These are phyloP conservation scores for Elsinoe fawcettii DNA, from an alignment of 2,329 filamentous ascomycete species.

Conservation along the genomic window DNA sequence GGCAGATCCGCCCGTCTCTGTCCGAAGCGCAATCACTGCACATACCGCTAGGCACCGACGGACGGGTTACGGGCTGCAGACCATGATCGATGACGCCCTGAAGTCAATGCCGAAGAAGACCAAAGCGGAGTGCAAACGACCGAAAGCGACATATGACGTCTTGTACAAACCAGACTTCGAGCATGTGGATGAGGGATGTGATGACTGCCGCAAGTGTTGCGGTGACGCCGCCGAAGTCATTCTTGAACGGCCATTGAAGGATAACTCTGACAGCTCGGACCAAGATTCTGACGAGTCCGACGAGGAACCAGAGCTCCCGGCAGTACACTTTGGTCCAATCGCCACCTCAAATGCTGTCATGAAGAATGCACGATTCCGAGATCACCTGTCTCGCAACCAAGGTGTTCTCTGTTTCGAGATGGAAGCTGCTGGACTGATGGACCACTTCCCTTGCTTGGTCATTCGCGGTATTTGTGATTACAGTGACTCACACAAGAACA, in stretches of 20 bases:
- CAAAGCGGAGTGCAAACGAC: not conserved
- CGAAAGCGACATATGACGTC: not conserved
- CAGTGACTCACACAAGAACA: conserved; percentile 25
- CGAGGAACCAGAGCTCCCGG: no score
- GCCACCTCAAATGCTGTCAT: not conserved
- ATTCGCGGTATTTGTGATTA: conserved; percentile 22
- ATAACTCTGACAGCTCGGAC: no score
- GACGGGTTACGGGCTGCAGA: not conserved
- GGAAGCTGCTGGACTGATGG: conserved; percentile 18
- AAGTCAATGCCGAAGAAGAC: conserved; percentile 23
- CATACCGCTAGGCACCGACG: not conserved
- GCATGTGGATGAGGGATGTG: not conserved
- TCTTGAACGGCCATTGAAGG: no score
- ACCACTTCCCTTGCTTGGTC: conserved; percentile 20
- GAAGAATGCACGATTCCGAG: conserved; percentile 14
- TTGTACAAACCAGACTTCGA: not conserved
- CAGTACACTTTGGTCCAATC: no score
- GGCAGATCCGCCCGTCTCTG: conserved; percentile 15
- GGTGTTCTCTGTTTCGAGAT: conserved; percentile 18
- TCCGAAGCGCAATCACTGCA: not conserved
- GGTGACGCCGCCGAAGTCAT: not conserved
- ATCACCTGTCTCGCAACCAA: not conserved
- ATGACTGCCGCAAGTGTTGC: not conserved
- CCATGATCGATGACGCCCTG: conserved; percentile 17
- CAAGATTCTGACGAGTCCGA: no score